Conservation (phyloP, 1,284 basidiomycete species). For the Boletus albobrunnescens region DNA sequence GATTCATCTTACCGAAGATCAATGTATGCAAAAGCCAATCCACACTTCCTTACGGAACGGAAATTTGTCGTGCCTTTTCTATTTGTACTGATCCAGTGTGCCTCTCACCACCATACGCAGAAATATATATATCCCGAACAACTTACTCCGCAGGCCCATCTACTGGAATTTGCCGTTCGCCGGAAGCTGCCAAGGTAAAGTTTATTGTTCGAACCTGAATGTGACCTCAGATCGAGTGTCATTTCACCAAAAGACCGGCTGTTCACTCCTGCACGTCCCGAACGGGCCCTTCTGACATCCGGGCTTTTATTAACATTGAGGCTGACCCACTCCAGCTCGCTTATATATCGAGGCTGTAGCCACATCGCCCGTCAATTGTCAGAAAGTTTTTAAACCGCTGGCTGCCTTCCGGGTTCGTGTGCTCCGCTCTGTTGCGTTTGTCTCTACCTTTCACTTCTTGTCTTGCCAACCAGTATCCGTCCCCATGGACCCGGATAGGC, state of each 20-base stretch:
- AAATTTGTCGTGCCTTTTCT: constrained; percentile 28
- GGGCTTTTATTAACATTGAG: constrained; percentile 28
- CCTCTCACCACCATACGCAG: constrained; percentile 11
- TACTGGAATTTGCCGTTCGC: constrained; percentile 26
- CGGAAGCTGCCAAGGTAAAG: constrained; percentile 30
- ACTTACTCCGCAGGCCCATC: constrained; percentile 25
- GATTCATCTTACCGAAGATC: constrained; percentile 33
- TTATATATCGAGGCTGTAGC: constrained; percentile 29
- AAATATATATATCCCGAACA: constrained; percentile 17
- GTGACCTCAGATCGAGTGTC: constrained; percentile 24
- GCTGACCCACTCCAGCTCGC: constrained; percentile 28
- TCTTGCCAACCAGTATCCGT: constrained; percentile 14
- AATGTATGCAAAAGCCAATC: constrained; percentile 34
- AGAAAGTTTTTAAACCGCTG: constrained; percentile 22
- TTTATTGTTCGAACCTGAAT: constrained; percentile 30
- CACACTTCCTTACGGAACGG: constrained; percentile 32
- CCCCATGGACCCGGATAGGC: constrained; percentile 33
- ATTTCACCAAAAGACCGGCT: constrained; percentile 28
- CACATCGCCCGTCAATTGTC: constrained; percentile 27
- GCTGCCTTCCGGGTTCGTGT: constrained; percentile 22
- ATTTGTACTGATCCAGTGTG: constrained; percentile 12
- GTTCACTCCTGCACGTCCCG: constrained; percentile 24
- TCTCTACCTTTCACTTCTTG: constrained; percentile 5
- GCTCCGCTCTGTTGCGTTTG: constrained; percentile 20
- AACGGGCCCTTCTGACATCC: constrained; percentile 29